A percentile compares a stretch with the other conserved stretches of the same genome.
Conservation (phyloP, 2,329 filamentous ascomycete species). For the Akanthomyces lecanii region DNA sequence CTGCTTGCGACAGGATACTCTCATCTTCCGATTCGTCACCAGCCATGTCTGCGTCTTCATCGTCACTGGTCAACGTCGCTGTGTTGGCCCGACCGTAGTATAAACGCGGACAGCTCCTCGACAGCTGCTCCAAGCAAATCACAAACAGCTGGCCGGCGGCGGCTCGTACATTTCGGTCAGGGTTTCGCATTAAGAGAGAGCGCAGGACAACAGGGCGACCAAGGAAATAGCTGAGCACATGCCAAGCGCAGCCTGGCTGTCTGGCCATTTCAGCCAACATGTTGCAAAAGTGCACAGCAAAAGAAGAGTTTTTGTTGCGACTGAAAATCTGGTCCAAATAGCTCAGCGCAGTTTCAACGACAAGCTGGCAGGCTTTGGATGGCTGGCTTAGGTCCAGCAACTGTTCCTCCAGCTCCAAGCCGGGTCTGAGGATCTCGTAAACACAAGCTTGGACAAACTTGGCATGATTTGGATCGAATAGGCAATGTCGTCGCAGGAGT, state of each 20-base stretch:
- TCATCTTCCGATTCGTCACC: slow-evolving; percentile 9
- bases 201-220: slow-evolving; percentile 54
- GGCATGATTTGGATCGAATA: slow-evolving; percentile 70
- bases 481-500: slow-evolving; percentile 70
- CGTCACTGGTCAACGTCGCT: slow-evolving; percentile 5
- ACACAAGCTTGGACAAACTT: slow-evolving; percentile 63
- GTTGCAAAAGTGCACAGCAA: slow-evolving; percentile 53
- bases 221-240: slow-evolving; percentile 59
- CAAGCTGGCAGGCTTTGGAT: slow-evolving; percentile 38
- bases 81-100: slow-evolving; percentile 34
- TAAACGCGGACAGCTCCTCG: slow-evolving; percentile 39
- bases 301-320: slow-evolving; percentile 63
- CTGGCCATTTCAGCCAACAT: slow-evolving; percentile 46
- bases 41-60: slow-evolving; percentile 12
- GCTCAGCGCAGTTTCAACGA: slow-evolving; percentile 53
- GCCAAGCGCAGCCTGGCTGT: slow-evolving; percentile 53
- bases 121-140: slow-evolving; percentile 49
- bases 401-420: neutral
- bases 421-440: neutral
- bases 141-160: slow-evolving; percentile 50
- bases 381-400: neutral
- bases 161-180: slow-evolving; percentile 51
- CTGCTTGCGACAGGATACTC: slow-evolving; percentile 33
- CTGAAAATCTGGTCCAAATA: slow-evolving; percentile 74
- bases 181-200: slow-evolving; percentile 60